Evolutionary conservation across 345 rosid species (phyloP), one percentile per base, ranked within the genome.

Genomic region (Syzygium aqueum): DNA sequence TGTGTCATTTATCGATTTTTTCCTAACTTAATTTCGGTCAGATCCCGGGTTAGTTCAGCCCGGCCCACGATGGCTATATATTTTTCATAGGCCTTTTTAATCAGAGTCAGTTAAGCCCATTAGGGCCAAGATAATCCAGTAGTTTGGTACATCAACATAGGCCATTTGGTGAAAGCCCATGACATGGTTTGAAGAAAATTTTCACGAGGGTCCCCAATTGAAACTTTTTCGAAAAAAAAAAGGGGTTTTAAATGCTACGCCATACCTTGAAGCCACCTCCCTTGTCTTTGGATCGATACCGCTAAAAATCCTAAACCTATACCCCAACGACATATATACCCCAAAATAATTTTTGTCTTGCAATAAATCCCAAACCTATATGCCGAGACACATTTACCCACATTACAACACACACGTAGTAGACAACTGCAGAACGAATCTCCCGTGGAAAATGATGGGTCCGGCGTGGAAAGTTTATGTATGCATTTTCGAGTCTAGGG

Each of bases 341-440:
- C 40, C 13, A 8, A 67, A 67, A 2, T 17, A 33, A 67, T 8
- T 33, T 67, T 17, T 23, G 22, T 37, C 23, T 33, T 0, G 0
- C 46, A 8, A 67, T 8, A 67, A 67, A 17, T 8, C 40, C 5
- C 7, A 17, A 30, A 16, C 4, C 2, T 0, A 6, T 19, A 67
- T 65, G 3, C 0, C 11, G 0, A 1, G 0, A 33, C 22, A 33
- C 25, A 33, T 33, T 33, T 17, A 30, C 3, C 23, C 25, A 67
- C 22, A 25, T 67, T 19, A 67, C 8, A 30, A 30, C 30, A 22
- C 37, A 15, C 30, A 7, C 9, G 2, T 65, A 16, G 8, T 16
- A 15, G 22, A 65, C 7, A 21, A 65, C 0, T 2, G 6, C 0
- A 67, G 8, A 12, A 16, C 3, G 10, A 17, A 30, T 67, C 5